phyloP scores from a whole-genome alignment of 2,329 filamentous ascomycete species.

The Pseudogymnoascus sp. region DNA sequence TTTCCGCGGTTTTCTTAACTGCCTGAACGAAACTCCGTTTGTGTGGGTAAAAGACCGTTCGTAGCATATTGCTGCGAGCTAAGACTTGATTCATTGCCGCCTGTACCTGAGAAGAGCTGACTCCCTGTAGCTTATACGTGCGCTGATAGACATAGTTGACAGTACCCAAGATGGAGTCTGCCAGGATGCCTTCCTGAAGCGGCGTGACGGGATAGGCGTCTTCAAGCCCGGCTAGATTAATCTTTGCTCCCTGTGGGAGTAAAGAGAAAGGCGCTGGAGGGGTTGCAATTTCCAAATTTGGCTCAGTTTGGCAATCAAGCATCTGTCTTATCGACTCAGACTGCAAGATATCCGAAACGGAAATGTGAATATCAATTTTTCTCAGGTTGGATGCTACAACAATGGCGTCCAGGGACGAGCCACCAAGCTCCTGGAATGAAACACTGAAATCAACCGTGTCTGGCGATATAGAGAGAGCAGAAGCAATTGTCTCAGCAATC shows the following conservation, averaged over 20 bases:
- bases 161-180: conserved; percentile 27
- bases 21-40: neutral
- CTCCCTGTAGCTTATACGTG: neutral
- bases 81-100: neutral
- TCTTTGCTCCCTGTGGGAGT: conserved; percentile 1
- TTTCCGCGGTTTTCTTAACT: neutral
- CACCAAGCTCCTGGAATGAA: conserved; percentile 6
- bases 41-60: neutral
- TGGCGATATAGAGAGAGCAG: neutral
- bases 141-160: conserved; percentile 32
- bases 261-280: neutral
- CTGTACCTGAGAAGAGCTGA: neutral
- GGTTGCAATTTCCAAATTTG: neutral
- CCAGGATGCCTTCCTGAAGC: conserved; percentile 35
- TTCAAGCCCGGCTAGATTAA: conserved; percentile 21
- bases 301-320: neutral
- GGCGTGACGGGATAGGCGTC: conserved; percentile 35
- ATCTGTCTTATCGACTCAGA: neutral
- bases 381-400: neutral
- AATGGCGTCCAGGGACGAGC: neutral
- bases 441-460: neutral
- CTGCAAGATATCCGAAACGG: neutral
- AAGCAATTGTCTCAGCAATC: neutral
- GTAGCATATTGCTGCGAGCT: conserved; percentile 3
- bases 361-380: neutral